Base-by-base conservation (phyloP, 495 filamentous ascomycete species). In the Xylaria nigripes region DNA sequence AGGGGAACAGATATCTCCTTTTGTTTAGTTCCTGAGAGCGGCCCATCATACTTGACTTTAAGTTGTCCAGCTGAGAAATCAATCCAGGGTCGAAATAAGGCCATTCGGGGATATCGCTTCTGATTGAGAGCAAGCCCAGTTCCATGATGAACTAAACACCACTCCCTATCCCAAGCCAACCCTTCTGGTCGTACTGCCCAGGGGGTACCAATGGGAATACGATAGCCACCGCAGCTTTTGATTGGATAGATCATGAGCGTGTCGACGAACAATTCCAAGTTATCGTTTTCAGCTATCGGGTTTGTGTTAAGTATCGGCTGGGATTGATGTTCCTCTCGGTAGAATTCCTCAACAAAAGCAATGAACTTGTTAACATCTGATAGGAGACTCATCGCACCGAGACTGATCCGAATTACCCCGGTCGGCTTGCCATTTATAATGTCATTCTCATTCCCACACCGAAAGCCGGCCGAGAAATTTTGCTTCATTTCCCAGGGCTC, bases 81-180 rank as follows among this genome's bases (percentile, higher is more conserved):
- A 18, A 95, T 70, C 1, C 48, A 62, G 3, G 91, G 89, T 34
- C 78, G 74, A 38, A 96, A 78, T 10, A 95, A 76, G 4, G 87
- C 83, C 90, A 96, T 95, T 16, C 74, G 77, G 2, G 88, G 87
- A 62, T 94, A 83, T 51, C 80, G 74, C 68, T 95, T 95, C 65
- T 94, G 89, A 57, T 78, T 91, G 45, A 96, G 69, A 0, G 83
- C 87, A 44, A 80, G 80, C 0, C 84, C 84, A 2, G 89, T 90
- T 8, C 88, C 86, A 61, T 84, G 81, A 64, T 95, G 89, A 15
- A 96, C 78, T 15, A 96, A 69, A 63, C 89, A 95, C 91, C 91
- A 96, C 69, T 96, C 91, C 47, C 90, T 73, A 66, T 96, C 91
- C 90, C 90, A 95, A 16, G 84, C 86, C 6, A 96, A 71, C 0